A percentile compares a stretch with the other conserved stretches of the same genome.
phyloP scores from a whole-genome alignment of 2,329 filamentous ascomycete genomes.

The Neoarthrinium moseri region DNA sequence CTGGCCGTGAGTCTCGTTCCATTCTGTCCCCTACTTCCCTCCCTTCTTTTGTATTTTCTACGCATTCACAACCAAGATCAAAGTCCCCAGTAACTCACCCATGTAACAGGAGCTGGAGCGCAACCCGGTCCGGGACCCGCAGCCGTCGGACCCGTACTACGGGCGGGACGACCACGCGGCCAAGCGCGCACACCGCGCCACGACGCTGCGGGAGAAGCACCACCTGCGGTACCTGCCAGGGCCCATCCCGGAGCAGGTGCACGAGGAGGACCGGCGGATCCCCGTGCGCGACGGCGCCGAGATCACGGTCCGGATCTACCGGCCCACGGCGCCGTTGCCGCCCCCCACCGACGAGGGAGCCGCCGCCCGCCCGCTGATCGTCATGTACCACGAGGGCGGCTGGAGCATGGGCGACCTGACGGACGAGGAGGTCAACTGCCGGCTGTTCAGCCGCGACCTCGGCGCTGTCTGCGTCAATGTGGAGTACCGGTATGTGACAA shows the following conservation, averaged over 20 bases:
- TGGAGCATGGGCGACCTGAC: constrained; percentile 31
- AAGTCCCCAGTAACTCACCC: neutral
- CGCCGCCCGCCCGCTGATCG: constrained; percentile 25
- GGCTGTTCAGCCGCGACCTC: constrained; percentile 27
- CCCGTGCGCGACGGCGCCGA: constrained; percentile 29
- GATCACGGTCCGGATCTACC: constrained; percentile 31
- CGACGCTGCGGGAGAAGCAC: constrained; percentile 23
- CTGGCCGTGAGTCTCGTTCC: constrained; percentile 15
- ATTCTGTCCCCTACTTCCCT: neutral
- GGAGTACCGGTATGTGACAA: constrained; percentile 36
- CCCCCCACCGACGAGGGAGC: neutral
- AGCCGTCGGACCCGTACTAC: constrained; percentile 21
- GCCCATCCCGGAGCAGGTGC: constrained; percentile 22
- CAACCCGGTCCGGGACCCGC: constrained; percentile 17
- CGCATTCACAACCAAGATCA: neutral
- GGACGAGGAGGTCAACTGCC: constrained; percentile 29
- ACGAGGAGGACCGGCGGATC: constrained; percentile 29
- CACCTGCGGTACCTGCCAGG: constrained; percentile 24
- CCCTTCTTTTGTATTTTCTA: neutral
- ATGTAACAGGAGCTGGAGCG: constrained; percentile 15
- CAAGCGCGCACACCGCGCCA: constrained; percentile 20
- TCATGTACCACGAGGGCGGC: constrained; percentile 34
- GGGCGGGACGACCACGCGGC: constrained; percentile 16
- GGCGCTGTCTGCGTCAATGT: constrained; percentile 40
- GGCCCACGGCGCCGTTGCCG: constrained; percentile 17